Percentiles rank a stretch among this genome's conserved stretches.
These are phyloP conservation scores for Suillus subluteus DNA, from an alignment of 768 basidiomycete species.

Conservation along the genomic window DNA sequence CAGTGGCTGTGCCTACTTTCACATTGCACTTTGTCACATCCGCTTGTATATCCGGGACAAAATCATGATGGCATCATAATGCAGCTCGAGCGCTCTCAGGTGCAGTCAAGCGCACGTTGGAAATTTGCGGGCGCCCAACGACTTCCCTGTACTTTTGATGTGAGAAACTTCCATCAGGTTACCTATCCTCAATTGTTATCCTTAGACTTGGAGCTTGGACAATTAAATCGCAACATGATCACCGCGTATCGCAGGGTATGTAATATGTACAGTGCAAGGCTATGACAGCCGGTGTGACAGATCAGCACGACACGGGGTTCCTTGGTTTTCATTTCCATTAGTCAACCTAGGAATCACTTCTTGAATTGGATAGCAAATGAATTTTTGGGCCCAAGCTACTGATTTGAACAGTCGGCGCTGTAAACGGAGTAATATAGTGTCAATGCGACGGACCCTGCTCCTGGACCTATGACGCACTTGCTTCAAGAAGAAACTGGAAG, in stretches of 20 bases:
- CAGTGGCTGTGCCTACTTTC: conserved; percentile 26
- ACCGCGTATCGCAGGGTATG: not conserved
- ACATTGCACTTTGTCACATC: conserved; percentile 2
- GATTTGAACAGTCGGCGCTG: not conserved
- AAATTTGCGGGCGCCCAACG: not conserved
- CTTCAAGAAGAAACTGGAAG: not conserved
- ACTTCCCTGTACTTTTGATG: not conserved
- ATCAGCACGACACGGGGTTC: conserved; percentile 3
- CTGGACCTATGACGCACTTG: not conserved
- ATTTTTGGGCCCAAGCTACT: not conserved
- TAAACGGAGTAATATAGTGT: not conserved
- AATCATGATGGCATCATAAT: not conserved
- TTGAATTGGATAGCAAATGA: conserved; percentile 1
- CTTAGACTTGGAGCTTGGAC: not conserved
- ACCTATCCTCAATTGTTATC: not conserved
- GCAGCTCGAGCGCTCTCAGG: not conserved
- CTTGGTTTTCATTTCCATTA: conserved; percentile 10
- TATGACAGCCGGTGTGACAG: conserved; percentile 3
- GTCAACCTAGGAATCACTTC: conserved; percentile 7
- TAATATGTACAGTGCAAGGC: not conserved
- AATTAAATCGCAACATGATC: not conserved
- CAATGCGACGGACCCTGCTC: not conserved
- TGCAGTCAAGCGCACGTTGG: not conserved
- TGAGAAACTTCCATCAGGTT: not conserved
- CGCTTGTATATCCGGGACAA: not conserved